phyloP scores from a whole-genome alignment of 2,329 filamentous ascomycete genomes.

The Claviceps capensis region DNA sequence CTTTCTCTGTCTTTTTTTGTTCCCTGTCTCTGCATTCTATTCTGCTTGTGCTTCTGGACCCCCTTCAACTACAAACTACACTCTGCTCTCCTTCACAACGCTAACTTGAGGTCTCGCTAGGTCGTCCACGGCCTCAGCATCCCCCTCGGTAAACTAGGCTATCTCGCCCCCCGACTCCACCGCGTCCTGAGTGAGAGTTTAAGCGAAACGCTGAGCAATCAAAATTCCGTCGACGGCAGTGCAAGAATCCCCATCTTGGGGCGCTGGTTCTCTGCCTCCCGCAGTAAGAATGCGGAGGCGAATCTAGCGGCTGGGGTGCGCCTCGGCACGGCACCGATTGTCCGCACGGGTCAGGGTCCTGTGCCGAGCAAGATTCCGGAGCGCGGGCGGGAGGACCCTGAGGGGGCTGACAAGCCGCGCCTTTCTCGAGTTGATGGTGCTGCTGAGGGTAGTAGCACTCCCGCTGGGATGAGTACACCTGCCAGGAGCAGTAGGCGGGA shows the following conservation, averaged over 20 bases:
- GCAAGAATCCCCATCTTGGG: not conserved
- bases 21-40: not conserved
- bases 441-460: not conserved
- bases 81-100: not conserved
- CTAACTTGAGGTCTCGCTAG: slow-evolving; percentile 7
- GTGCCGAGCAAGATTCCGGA: slow-evolving; percentile 2
- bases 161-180: slow-evolving; percentile 48
- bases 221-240: not conserved
- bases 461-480: not conserved
- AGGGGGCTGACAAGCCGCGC: not conserved
- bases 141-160: slow-evolving; percentile 55
- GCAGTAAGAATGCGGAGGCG: not conserved
- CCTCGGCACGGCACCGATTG: slow-evolving; percentile 1
- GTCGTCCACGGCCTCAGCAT: slow-evolving; percentile 74
- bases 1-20: not conserved
- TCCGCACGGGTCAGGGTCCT: not conserved
- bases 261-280: not conserved
- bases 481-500: slow-evolving; percentile 3
- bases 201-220: slow-evolving; percentile 1
- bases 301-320: slow-evolving; percentile 3
- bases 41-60: too few relatives aligned
- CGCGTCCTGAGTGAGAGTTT: slow-evolving; percentile 15
- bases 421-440: not conserved
- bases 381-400: not conserved
- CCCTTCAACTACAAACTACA: too few relatives aligned